A percentile compares a stretch with the other conserved stretches of the same genome.
Evolutionary conservation across 495 filamentous ascomycete species (phyloP).

Genomic region (Penicillium coffeae): DNA sequence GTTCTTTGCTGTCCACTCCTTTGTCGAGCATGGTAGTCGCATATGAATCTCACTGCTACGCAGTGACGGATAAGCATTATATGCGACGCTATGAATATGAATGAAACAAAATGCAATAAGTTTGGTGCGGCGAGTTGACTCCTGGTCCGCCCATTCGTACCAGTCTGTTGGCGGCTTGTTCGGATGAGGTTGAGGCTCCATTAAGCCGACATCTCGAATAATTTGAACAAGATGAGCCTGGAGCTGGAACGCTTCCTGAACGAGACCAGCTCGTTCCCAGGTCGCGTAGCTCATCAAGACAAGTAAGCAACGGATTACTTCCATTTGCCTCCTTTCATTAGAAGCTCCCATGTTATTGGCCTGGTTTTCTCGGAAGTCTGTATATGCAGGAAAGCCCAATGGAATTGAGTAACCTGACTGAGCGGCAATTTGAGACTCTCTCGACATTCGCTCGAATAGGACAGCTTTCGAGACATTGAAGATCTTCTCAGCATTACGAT

Average conservation of each 20-base stretch:
- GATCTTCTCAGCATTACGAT: slow-evolving; percentile 32
- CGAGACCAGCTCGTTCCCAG: slow-evolving; percentile 35
- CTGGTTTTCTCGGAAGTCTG: slow-evolving; percentile 3
- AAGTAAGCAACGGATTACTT: slow-evolving; percentile 35
- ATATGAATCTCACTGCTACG: slow-evolving; percentile 39
- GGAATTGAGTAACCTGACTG: slow-evolving; percentile 12
- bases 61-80: slow-evolving; percentile 37
- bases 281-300: slow-evolving; percentile 38
- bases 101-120: slow-evolving; percentile 40
- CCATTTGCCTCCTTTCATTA: slow-evolving; percentile 23
- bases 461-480: slow-evolving; percentile 35
- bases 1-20: slow-evolving; percentile 34
- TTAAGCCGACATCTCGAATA: slow-evolving; percentile 30
- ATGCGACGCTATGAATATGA: slow-evolving; percentile 38
- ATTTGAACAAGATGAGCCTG: slow-evolving; percentile 32
- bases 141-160: slow-evolving; percentile 39
- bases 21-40: slow-evolving; percentile 37
- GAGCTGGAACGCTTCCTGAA: slow-evolving; percentile 35
- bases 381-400: slow-evolving; percentile 11
- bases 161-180: slow-evolving; percentile 25
- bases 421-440: slow-evolving; percentile 19
- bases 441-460: slow-evolving; percentile 26
- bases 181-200: slow-evolving; percentile 21
- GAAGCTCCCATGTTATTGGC: slow-evolving; percentile 6
- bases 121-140: slow-evolving; percentile 35